A percentile compares a stretch with the other conserved stretches of the same genome.
These are phyloP conservation scores for Cytospora mali DNA, from an alignment of 2,329 filamentous ascomycete species.

Conservation along the genomic window DNA sequence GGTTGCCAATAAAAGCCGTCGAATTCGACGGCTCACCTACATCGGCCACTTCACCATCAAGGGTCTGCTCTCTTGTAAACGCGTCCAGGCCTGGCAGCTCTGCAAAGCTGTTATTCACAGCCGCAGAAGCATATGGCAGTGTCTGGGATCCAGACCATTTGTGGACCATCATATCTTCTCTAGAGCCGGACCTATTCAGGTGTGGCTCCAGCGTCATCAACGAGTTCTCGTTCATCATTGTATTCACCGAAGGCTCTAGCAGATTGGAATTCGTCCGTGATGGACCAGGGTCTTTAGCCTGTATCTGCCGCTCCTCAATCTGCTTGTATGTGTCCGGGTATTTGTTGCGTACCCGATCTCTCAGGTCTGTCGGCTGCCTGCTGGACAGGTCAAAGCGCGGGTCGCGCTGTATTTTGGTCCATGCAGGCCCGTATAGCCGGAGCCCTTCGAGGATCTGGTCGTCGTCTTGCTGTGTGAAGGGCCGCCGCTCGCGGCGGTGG, in stretches of 20 bases:
- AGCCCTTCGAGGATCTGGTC: constrained; percentile 63
- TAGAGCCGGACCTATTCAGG: constrained; percentile 45
- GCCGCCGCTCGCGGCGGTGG: constrained; percentile 59
- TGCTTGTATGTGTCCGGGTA: constrained; percentile 60
- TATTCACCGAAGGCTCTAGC: constrained; percentile 56
- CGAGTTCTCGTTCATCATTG: constrained; percentile 49
- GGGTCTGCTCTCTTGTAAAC: constrained; percentile 25
- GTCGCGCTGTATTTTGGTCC: constrained; percentile 68
- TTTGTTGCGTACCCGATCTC: constrained; percentile 66
- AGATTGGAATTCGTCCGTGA: constrained; percentile 39
- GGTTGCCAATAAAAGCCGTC: constrained; percentile 43
- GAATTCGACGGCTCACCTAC: constrained; percentile 32
- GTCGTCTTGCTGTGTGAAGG: constrained; percentile 66
- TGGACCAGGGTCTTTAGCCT: constrained; percentile 43
- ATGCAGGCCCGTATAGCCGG: constrained; percentile 61
- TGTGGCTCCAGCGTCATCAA: constrained; percentile 45
- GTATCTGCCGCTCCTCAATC: constrained; percentile 58
- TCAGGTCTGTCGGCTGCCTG: constrained; percentile 64
- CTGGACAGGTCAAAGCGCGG: constrained; percentile 58
- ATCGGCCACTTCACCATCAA: constrained; percentile 32
- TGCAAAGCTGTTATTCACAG: constrained; percentile 13
- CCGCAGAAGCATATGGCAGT: constrained; percentile 24
- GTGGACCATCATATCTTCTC: constrained; percentile 47
- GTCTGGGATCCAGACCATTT: constrained; percentile 44
- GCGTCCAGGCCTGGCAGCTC: constrained; percentile 25